Percentiles rank a stretch among this genome's conserved stretches.
phyloP scores from a whole-genome alignment of 225 moss, liverwort and hornwort genomes.

The Takakia lepidozioides region DNA sequence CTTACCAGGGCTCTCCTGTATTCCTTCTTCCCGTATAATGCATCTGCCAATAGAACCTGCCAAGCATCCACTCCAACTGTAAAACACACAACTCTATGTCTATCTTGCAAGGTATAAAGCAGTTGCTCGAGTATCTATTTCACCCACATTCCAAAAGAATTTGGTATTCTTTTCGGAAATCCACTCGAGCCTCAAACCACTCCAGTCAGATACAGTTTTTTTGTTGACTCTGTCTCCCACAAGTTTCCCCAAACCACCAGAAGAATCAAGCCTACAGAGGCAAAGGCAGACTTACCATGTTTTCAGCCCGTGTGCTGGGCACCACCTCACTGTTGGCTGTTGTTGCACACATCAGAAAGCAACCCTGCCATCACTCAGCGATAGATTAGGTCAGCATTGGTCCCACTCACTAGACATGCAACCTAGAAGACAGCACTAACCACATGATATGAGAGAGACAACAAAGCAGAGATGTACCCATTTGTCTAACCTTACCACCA shows the following conservation, averaged over 20 bases:
- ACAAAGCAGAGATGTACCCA: not conserved
- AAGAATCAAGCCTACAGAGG: not conserved
- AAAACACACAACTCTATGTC: no score
- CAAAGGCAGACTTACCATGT: slow-evolving; percentile 33
- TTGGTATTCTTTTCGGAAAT: no score
- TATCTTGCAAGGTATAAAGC: no score
- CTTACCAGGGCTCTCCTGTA: slow-evolving; percentile 80
- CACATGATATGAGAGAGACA: not conserved
- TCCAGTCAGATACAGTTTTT: no score
- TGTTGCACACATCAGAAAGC: slow-evolving; percentile 68
- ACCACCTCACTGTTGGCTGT: slow-evolving; percentile 52
- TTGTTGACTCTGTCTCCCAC: no score
- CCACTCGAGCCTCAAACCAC: no score
- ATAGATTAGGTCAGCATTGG: not conserved
- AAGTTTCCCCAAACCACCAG: no score
- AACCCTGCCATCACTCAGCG: slow-evolving; percentile 40
- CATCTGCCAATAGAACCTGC: slow-evolving; percentile 82
- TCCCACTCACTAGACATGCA: not conserved
- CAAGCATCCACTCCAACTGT: not conserved
- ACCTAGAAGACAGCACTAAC: not conserved
- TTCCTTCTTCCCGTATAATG: slow-evolving; percentile 79
- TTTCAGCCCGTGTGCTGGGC: slow-evolving; percentile 55
- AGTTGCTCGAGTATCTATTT: no score
- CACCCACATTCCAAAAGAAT: no score
- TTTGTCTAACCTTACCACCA: no score